Evolutionary conservation across 208 protist species (phyloP), one percentile per base, ranked within the genome.

Genomic region (Naegleria lovaniensis): DNA sequence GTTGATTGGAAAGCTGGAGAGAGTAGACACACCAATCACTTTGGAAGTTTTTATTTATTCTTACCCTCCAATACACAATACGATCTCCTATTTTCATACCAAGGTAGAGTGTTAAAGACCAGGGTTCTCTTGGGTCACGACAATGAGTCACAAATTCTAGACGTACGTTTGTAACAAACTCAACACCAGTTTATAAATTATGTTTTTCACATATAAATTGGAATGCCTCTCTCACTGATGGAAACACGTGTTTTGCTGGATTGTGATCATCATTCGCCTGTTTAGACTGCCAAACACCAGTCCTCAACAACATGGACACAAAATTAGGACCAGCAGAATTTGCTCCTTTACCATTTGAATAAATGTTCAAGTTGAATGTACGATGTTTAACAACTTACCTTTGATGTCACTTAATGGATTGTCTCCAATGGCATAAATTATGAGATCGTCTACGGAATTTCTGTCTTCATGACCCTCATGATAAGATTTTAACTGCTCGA

Each of bases 41-140:
- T 84, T 84, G 76, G 76, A 84, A 40, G 33, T 84, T 84, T 39
- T 84, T 40, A 84, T 33, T 84, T 84, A 40, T 84, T 84, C 76
- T 40, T 84, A 16, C 22, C 76, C 5, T 6, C 29, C 7, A 40
- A 40, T 36, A 40, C 2, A 5, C 3, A 16, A 38, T 84, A 41
- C 39, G 38, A 84, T 22, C 11, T 84, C 1, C 3, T 33, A 16
- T 38, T 84, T 84, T 19, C 29, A 39, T 2, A 16, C 33, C 5
- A 33, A 16, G 76, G 76, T 33, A 5, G 33, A 5, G 2, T 41
- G 9, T 16, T 15, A 40, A 84, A 41, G 38, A 15, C 33, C 33
- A 16, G 2, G 29, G 16, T 40, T 41, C 76, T 0, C 4, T 84
- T 33, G 15, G 43, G 43, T 7, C 55, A 67, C 1, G 55, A 67